These are phyloP conservation scores for Ustilago hordei DNA, from an alignment of 1,284 basidiomycete species.

Conservation along the genomic window DNA sequence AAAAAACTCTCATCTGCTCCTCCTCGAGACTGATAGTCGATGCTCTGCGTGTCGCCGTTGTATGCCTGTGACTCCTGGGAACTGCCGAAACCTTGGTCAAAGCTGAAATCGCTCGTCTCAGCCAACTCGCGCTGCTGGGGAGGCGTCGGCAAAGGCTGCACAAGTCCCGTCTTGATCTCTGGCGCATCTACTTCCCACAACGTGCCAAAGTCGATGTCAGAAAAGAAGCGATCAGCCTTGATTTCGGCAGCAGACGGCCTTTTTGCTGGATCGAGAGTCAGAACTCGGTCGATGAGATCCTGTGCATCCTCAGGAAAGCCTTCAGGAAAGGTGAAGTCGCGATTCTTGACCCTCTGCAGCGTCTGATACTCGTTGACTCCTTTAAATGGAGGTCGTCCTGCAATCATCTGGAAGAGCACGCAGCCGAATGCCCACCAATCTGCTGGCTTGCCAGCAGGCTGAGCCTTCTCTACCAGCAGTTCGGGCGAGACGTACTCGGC, in stretches of 20 bases:
- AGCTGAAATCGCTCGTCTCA: conserved; percentile 45
- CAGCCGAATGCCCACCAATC: conserved; percentile 75
- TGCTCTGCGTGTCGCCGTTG: conserved; percentile 43
- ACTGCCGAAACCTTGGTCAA: conserved; percentile 43
- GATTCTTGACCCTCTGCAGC: conserved; percentile 74
- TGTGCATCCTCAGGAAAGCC: conserved; percentile 72
- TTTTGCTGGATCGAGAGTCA: conserved; percentile 67
- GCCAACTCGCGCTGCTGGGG: conserved; percentile 8
- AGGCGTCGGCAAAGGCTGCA: conserved; percentile 25
- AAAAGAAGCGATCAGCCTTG: conserved; percentile 56
- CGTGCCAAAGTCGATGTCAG: conserved; percentile 38
- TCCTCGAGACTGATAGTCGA: conserved; percentile 20
- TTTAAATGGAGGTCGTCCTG: conserved; percentile 74
- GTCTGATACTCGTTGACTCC: conserved; percentile 75
- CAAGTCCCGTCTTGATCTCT: conserved; percentile 47
- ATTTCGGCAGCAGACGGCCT: conserved; percentile 46
- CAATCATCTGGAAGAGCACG: conserved; percentile 73
- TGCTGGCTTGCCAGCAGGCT: conserved; percentile 70
- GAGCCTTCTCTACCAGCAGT: conserved; percentile 78
- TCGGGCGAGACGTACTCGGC: conserved; percentile 97
- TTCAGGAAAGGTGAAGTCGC: conserved; percentile 72
- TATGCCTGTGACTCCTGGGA: conserved; percentile 44
- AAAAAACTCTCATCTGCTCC: conserved; percentile 20
- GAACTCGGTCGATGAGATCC: conserved; percentile 71
- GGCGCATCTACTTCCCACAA: conserved; percentile 52